A percentile compares a stretch with the other conserved stretches of the same genome.
These are phyloP conservation scores for Stachybotrys chartarum DNA, from an alignment of 2,329 filamentous ascomycete genomes.

Conservation along the genomic window DNA sequence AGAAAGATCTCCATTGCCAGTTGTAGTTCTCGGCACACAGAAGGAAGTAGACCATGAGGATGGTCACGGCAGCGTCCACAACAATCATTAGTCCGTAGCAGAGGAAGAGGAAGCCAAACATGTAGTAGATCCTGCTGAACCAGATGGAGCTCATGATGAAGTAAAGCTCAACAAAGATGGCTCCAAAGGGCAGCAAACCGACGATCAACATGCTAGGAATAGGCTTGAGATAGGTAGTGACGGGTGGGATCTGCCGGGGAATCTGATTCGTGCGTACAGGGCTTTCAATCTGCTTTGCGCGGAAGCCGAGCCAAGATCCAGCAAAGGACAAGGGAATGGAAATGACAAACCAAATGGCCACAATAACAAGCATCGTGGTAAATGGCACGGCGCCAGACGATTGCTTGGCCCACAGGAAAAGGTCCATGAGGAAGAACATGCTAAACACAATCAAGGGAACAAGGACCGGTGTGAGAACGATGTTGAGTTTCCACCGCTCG, in stretches of 20 bases:
- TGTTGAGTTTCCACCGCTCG: constrained; percentile 91
- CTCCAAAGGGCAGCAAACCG: constrained; percentile 87
- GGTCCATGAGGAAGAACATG: constrained; percentile 86
- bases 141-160: constrained; percentile 99
- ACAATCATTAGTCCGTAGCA: constrained; percentile 97
- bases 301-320: constrained; percentile 92
- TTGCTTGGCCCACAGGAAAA: constrained; percentile 91
- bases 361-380: constrained; percentile 89
- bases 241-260: constrained; percentile 86
- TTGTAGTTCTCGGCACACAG: constrained; percentile 96
- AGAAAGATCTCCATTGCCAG: constrained; percentile 97
- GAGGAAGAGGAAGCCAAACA: constrained; percentile 98
- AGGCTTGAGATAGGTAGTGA: constrained; percentile 74
- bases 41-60: constrained; percentile 92
- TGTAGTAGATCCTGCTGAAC: constrained; percentile 99
- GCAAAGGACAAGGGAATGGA: constrained; percentile 85
- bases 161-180: constrained; percentile 97
- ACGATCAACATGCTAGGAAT: constrained; percentile 88
- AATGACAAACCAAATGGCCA: constrained; percentile 95
- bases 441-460: constrained; percentile 82
- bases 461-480: constrained; percentile 76
- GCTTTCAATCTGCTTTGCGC: constrained; percentile 59
- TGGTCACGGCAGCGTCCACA: constrained; percentile 84
- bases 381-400: constrained; percentile 94
- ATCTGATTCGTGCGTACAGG: constrained; percentile 97